phyloP scores from a whole-genome alignment of 2,329 filamentous ascomycete species.

The Didymosphaeria variabile region DNA sequence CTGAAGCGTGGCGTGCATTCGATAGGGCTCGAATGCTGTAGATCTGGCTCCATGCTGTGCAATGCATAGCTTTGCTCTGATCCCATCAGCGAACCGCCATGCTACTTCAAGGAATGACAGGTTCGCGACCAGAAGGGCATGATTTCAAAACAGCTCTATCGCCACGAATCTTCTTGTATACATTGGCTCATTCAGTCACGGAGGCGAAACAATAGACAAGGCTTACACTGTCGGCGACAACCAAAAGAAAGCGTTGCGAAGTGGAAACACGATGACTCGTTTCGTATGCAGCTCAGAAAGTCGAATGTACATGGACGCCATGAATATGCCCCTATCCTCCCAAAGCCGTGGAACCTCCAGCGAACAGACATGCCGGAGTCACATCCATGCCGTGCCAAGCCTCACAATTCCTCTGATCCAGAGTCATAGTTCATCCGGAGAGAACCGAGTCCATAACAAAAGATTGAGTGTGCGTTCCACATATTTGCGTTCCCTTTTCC shows the following conservation, averaged over 20 bases:
- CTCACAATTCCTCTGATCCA: conserved; percentile 51
- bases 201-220: background rate
- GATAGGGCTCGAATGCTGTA: background rate
- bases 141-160: background rate
- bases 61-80: background rate
- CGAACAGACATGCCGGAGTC: conserved; percentile 40
- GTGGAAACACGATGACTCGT: conserved; percentile 1
- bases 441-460: conserved; percentile 48
- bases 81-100: background rate
- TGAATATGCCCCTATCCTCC: conserved; percentile 52
- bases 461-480: conserved; percentile 45
- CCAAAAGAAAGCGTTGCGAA: background rate
- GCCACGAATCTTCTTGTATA: background rate
- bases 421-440: conserved; percentile 49
- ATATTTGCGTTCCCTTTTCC: conserved; percentile 33
- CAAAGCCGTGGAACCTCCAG: conserved; percentile 45
- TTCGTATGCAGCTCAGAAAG: conserved; percentile 30
- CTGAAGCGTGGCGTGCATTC: background rate
- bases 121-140: background rate
- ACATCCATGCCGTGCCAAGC: conserved; percentile 37
- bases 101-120: background rate
- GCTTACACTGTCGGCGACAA: background rate
- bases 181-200: background rate
- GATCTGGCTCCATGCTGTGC: background rate
- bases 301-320: conserved; percentile 51